phyloP scores from a whole-genome alignment of 2,329 filamentous ascomycete genomes.

The Diplodia sapinea region DNA sequence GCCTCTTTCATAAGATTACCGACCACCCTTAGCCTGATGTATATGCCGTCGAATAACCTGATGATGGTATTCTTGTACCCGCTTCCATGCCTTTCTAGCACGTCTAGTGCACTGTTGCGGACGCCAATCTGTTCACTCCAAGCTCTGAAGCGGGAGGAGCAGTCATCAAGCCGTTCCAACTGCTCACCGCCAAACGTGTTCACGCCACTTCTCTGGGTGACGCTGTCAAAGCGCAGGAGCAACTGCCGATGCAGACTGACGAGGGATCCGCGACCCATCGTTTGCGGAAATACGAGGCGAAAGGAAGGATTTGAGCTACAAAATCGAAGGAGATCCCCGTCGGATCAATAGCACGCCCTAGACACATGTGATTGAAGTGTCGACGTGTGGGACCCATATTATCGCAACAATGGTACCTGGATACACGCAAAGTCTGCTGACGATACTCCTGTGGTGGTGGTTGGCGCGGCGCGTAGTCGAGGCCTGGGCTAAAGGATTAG shows the following conservation, averaged over 20 bases:
- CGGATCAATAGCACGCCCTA: not conserved
- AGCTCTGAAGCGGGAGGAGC: not conserved
- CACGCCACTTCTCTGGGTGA: not conserved
- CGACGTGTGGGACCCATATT: not conserved
- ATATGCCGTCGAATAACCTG: constrained; percentile 5
- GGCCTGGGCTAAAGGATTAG: not conserved
- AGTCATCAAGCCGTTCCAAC: not conserved
- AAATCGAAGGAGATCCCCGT: not conserved
- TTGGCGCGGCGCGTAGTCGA: not conserved
- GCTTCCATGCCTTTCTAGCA: not conserved
- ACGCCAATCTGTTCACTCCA: constrained; percentile 13
- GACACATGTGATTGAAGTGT: not conserved
- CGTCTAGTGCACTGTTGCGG: not conserved
- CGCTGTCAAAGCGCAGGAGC: constrained; percentile 6
- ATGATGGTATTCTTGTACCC: not conserved
- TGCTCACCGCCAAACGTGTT: not conserved
- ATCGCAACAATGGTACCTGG: not conserved
- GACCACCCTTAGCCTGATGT: constrained; percentile 6
- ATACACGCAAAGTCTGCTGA: not conserved
- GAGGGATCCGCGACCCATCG: constrained; percentile 15
- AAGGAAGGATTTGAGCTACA: not conserved
- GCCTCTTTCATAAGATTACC: constrained; percentile 5
- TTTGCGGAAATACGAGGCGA: not conserved
- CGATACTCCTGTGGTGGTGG: not conserved
- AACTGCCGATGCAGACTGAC: constrained; percentile 9